Evolutionary conservation across 768 basidiomycete species (phyloP).

Genomic region (Naganishia antarctica): DNA sequence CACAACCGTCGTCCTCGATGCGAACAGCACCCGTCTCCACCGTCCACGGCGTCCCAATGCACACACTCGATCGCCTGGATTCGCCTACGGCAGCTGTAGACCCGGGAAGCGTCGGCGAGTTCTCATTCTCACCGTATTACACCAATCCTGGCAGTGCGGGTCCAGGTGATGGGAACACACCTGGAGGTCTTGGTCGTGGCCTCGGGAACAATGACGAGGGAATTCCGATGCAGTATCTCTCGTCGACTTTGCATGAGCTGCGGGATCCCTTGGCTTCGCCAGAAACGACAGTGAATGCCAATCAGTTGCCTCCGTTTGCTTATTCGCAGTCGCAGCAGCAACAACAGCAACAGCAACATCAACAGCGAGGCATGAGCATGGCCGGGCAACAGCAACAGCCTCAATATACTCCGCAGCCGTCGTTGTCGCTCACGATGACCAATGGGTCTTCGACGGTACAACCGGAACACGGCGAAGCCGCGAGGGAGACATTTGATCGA

Average conservation of each 20-base stretch:
- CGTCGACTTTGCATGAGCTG: constrained; percentile 19
- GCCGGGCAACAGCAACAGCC: neutral
- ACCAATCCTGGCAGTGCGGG: neutral
- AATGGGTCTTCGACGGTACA: constrained; percentile 4
- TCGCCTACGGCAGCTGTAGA: neutral
- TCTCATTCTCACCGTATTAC: constrained; percentile 17
- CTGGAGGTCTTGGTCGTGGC: neutral
- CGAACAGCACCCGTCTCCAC: constrained; percentile 14
- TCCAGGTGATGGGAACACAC: neutral
- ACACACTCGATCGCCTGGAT: constrained; percentile 13
- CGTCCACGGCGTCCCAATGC: constrained; percentile 5
- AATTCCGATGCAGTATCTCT: constrained; percentile 7
- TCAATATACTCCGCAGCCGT: neutral
- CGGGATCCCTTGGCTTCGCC: constrained; percentile 14
- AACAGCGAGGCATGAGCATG: neutral
- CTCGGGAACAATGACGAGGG: neutral
- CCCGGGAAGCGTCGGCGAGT: neutral
- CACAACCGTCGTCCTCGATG: neutral
- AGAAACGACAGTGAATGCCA: neutral
- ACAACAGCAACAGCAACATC: constrained; percentile 5
- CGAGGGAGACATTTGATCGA: constrained; percentile 27
- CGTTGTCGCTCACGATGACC: neutral
- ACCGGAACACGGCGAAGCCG: constrained; percentile 24
- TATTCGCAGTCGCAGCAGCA: neutral
- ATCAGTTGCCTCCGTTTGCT: neutral